These are phyloP conservation scores for Alternaria ethzedia DNA, from an alignment of 2,329 filamentous ascomycete species.

Conservation along the genomic window DNA sequence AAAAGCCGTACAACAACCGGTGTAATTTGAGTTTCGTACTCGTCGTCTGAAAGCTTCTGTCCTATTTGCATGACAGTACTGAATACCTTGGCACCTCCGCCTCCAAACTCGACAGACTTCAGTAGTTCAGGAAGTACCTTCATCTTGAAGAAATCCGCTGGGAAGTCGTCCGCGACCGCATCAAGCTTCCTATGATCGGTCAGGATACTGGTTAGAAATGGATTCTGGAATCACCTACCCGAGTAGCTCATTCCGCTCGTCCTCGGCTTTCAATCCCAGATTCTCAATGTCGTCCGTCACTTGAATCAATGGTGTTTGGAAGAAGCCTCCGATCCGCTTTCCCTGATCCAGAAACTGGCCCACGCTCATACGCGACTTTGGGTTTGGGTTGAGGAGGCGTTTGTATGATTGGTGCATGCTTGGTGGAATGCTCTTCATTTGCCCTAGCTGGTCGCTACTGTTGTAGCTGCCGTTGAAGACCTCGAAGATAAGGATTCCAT, in stretches of 20 bases:
- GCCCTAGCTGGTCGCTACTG: constrained; percentile 78
- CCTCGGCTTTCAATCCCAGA: constrained; percentile 83
- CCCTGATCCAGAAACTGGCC: constrained; percentile 91
- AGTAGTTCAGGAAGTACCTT: constrained; percentile 93
- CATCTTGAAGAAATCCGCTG: constrained; percentile 97
- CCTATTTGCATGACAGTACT: constrained; percentile 89
- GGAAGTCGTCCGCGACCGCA: constrained; percentile 88
- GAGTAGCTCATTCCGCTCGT: constrained; percentile 84
- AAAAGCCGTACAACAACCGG: constrained; percentile 89
- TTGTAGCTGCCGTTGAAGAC: constrained; percentile 87
- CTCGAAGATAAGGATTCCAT: constrained; percentile 84
- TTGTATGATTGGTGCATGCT: constrained; percentile 93
- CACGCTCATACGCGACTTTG: constrained; percentile 84
- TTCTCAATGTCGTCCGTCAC: constrained; percentile 93
- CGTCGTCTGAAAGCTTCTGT: constrained; percentile 83
- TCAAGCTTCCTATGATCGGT: constrained; percentile 69
- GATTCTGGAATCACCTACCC: constrained; percentile 54
- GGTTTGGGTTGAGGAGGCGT: constrained; percentile 84
- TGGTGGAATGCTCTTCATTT: constrained; percentile 84
- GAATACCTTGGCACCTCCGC: constrained; percentile 91
- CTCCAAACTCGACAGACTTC: constrained; percentile 99
- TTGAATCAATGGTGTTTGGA: constrained; percentile 90
- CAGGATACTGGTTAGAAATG: constrained; percentile 3
- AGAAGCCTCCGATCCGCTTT: constrained; percentile 80
- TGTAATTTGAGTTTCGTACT: constrained; percentile 83